Base-by-base conservation (phyloP, 2,329 filamentous ascomycete genomes). In the Ascochyta viciae-villosae region DNA sequence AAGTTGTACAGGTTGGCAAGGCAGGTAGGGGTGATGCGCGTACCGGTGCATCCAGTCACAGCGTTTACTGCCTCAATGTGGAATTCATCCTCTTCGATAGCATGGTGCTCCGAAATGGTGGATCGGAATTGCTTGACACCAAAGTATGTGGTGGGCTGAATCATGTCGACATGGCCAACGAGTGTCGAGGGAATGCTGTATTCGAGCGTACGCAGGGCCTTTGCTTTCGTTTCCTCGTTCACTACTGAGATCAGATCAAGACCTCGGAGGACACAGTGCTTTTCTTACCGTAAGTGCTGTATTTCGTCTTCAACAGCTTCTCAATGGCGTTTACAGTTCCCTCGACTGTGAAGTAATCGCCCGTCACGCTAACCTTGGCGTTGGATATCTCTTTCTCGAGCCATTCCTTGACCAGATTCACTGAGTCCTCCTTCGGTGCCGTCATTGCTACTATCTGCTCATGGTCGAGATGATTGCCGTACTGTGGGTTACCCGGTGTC, bases 361-460 rank as follows among this genome's bases (percentile, higher is more conserved):
- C 83, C 60, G 79, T 80, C 15, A 82, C 78, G 0, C 79, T 74
- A 57, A 76, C 81, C 65, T 82, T 80, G 7, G 64, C 60, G 9
- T 74, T 54, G 37, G 71, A 76, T 9, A 77, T 81, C 65, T 84
- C 78, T 52, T 78, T 78, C 8, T 68, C 64, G 4, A 86, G 75
- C 83, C 83, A 86, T 49, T 81, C 76, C 44, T 81, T 79, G 19
- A 85, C 79, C 7, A 82, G 76, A 19, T 77, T 68, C 7, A 80
- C 64, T 1, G 82, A 79, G 53, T 85, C 77, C 2, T 82, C 76
- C 2, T 78, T 68, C 4, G 84, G 84, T 61, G 77, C 77, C 37
- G 84, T 72, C 37, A 86, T 74, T 39, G 81, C 75, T 39, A 81
- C 74, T 39, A 86, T 79, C 3, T 78, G 74, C 4, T 79, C 74